phyloP scores from a whole-genome alignment of 768 basidiomycete species.

The Tylopilus sp. region DNA sequence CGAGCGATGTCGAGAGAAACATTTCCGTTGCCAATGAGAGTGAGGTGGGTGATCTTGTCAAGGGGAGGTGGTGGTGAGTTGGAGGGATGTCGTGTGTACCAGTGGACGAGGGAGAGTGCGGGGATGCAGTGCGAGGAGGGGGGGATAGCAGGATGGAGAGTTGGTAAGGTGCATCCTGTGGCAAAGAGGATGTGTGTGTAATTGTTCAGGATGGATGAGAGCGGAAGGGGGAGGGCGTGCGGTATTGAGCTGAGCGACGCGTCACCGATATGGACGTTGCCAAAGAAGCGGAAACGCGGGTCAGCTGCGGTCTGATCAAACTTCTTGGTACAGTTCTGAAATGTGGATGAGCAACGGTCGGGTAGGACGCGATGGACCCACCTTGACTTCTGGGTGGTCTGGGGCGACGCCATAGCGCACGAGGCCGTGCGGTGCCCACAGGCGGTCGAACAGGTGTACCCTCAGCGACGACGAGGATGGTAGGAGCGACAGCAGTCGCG shows the following conservation, averaged over 20 bases:
- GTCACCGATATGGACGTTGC: conserved; percentile 69
- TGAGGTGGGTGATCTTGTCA: conserved; percentile 63
- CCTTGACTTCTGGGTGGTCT: conserved; percentile 99
- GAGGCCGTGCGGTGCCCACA: conserved; percentile 93
- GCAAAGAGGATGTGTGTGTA: conserved; percentile 89
- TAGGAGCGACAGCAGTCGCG: conserved; percentile 68
- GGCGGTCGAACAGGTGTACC: conserved; percentile 87
- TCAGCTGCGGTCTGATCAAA: conserved; percentile 84
- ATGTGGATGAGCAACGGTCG: conserved; percentile 9
- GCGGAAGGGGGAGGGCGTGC: conserved; percentile 54
- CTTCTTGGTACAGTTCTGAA: conserved; percentile 93
- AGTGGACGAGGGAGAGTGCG: conserved; percentile 84
- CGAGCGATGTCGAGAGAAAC: conserved; percentile 91
- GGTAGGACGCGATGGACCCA: conserved; percentile 3
- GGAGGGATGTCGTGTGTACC: conserved; percentile 94
- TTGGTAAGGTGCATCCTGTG: conserved; percentile 74
- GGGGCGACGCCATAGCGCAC: conserved; percentile 97
- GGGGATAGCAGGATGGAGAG: conserved; percentile 51
- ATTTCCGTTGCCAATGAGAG: conserved; percentile 91
- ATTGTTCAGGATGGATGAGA: conserved; percentile 56
- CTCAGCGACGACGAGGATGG: conserved; percentile 43
- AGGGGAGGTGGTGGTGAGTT: conserved; percentile 58
- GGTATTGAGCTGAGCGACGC: conserved; percentile 40
- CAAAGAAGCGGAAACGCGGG: conserved; percentile 82
- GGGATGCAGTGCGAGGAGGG: conserved; percentile 54